Conservation (phyloP, 1,284 basidiomycete species). For the Xanthoconium separans region DNA sequence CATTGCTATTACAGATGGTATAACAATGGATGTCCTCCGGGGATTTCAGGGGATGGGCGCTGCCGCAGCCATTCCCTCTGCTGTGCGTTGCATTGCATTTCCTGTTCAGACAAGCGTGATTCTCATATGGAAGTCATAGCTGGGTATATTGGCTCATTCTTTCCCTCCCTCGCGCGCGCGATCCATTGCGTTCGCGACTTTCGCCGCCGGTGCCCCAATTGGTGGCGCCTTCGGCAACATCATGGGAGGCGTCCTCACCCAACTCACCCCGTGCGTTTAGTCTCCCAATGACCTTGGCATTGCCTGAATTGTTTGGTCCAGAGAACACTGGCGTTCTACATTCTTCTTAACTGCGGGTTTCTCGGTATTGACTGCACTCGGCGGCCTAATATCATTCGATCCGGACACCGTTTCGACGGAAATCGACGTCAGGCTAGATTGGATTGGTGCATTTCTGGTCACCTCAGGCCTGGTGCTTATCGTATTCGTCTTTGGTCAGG, state of each 20-base stretch:
- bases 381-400: constrained; percentile 56
- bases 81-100: constrained; percentile 42
- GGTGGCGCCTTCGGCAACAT: constrained; percentile 70
- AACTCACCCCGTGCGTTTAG: constrained; percentile 47
- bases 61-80: constrained; percentile 68
- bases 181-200: constrained; percentile 74
- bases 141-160: constrained; percentile 75
- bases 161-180: constrained; percentile 70
- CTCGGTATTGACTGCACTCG: constrained; percentile 47
- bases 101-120: not conserved
- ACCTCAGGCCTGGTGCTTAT: constrained; percentile 77
- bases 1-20: constrained; percentile 39
- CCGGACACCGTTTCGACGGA: constrained; percentile 46
- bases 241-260: constrained; percentile 70
- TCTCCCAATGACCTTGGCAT: not conserved
- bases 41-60: constrained; percentile 70
- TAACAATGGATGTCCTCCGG: constrained; percentile 62
- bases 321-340: constrained; percentile 58
- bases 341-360: constrained; percentile 59
- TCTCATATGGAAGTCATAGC: constrained; percentile 35
- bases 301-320: constrained; percentile 17
- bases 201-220: constrained; percentile 77
- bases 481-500: constrained; percentile 79
- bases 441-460: constrained; percentile 76
- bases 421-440: constrained; percentile 69